Percentiles rank a stretch among this genome's conserved stretches.
Conservation (phyloP, 345 rosid species). For the Firmiana major region DNA sequence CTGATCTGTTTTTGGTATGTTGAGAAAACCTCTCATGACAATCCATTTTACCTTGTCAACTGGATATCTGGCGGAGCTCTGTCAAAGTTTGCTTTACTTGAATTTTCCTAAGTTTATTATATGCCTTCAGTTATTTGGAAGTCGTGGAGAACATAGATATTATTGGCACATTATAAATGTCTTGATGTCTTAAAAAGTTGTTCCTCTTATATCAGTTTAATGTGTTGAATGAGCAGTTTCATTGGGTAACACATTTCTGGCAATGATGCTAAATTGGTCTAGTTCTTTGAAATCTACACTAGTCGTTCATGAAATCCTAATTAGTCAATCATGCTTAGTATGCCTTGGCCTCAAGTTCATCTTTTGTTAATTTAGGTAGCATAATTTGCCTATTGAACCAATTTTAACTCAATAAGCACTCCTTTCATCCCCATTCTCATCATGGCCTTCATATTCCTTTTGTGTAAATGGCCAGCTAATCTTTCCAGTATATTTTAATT, state of each 20-base stretch:
- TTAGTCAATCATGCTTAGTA: not conserved
- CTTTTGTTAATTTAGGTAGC: not conserved
- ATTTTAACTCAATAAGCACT: not conserved
- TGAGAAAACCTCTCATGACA: not conserved
- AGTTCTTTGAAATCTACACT: not conserved
- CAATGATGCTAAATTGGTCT: not conserved
- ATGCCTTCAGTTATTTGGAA: not conserved
- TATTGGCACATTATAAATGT: not conserved
- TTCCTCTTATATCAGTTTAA: not conserved
- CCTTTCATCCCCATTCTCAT: not conserved
- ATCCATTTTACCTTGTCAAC: not conserved
- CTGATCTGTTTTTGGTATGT: not conserved
- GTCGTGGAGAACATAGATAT: not conserved
- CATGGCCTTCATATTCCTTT: not conserved
- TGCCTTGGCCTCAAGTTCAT: not conserved
- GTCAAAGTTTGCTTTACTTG: not conserved
- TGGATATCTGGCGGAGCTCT: not conserved
- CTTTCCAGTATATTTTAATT: not conserved
- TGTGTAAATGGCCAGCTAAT: not conserved
- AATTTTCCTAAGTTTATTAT: not conserved
- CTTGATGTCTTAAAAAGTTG: not conserved
- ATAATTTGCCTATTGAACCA: not conserved
- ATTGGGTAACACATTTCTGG: not conserved
- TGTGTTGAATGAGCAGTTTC: not conserved
- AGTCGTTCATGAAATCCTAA: not conserved